These are phyloP conservation scores for Earliella scabrosa DNA, from an alignment of 1,284 basidiomycete genomes.

Conservation along the genomic window DNA sequence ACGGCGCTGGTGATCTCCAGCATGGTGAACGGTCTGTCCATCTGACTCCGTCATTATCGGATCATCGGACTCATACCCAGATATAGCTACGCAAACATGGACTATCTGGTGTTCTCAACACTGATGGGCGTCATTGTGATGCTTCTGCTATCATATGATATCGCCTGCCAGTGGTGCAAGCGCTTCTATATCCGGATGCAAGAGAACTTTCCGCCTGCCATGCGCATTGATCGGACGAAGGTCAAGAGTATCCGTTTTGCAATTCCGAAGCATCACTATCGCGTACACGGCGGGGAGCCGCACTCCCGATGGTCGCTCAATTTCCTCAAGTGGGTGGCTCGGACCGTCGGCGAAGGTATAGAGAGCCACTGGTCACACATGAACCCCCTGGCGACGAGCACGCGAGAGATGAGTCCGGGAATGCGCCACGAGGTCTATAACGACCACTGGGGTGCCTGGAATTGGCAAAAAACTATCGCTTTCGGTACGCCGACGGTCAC, in stretches of 20 bases:
- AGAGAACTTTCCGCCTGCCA: not conserved
- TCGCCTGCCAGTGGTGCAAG: slow-evolving; percentile 39
- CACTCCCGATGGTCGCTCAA: slow-evolving; percentile 30
- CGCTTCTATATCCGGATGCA: slow-evolving; percentile 23
- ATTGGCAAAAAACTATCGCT: slow-evolving; percentile 29
- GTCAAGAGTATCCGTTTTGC: slow-evolving; percentile 9
- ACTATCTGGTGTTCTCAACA: slow-evolving; percentile 36
- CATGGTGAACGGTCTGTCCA: slow-evolving; percentile 39
- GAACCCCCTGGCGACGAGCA: slow-evolving; percentile 26
- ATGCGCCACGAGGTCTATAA: slow-evolving; percentile 30
- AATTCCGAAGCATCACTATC: slow-evolving; percentile 34
- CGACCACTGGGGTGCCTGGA: too few relatives aligned
- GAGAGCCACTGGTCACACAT: slow-evolving; percentile 28
- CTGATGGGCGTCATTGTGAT: slow-evolving; percentile 13
- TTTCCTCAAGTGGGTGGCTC: slow-evolving; percentile 17
- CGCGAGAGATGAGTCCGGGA: slow-evolving; percentile 32
- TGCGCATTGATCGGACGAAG: slow-evolving; percentile 11
- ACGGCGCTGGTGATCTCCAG: slow-evolving; percentile 41
- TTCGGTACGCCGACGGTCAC: slow-evolving; percentile 2
- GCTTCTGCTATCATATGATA: slow-evolving; percentile 39
- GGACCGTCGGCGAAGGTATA: slow-evolving; percentile 35
- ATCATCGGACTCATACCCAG: slow-evolving; percentile 2
- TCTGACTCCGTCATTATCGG: too few relatives aligned
- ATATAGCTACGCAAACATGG: slow-evolving; percentile 43
- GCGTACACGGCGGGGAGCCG: slow-evolving; percentile 27